A percentile compares a stretch with the other conserved stretches of the same genome.
These are phyloP conservation scores for Marasmius oreades DNA, from an alignment of 1,284 basidiomycete species.

Conservation along the genomic window DNA sequence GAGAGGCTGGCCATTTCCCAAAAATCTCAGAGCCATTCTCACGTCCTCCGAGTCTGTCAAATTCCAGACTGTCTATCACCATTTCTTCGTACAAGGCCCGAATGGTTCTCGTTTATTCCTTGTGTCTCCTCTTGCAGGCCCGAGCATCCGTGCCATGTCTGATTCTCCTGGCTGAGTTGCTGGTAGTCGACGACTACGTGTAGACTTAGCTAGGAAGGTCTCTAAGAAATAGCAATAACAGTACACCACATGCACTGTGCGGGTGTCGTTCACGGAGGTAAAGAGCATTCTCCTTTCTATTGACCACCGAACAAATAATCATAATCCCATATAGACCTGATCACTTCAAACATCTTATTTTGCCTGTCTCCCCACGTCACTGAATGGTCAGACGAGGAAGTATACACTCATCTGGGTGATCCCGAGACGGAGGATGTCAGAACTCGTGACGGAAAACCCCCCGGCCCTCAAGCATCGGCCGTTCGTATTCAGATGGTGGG, in stretches of 20 bases:
- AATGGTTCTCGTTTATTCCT: slow-evolving; percentile 31
- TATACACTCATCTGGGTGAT: slow-evolving; percentile 25
- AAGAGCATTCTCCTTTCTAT: slow-evolving; percentile 5
- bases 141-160: slow-evolving; percentile 28
- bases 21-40: slow-evolving; percentile 10
- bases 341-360: slow-evolving; percentile 34
- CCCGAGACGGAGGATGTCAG: slow-evolving; percentile 26
- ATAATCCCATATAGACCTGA: slow-evolving; percentile 26
- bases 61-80: slow-evolving; percentile 23
- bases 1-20: slow-evolving; percentile 24
- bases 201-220: slow-evolving; percentile 27
- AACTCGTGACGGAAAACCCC: slow-evolving; percentile 17
- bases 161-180: slow-evolving; percentile 25
- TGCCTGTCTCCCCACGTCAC: slow-evolving; percentile 20
- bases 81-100: slow-evolving; percentile 29
- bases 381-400: slow-evolving; percentile 29
- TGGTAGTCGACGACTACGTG: slow-evolving; percentile 28
- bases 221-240: slow-evolving; percentile 23
- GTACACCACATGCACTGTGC: slow-evolving; percentile 27
- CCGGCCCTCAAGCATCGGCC: slow-evolving; percentile 23
- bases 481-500: slow-evolving; percentile 23
- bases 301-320: background rate
- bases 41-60: background rate
- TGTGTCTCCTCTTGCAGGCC: slow-evolving; percentile 29
- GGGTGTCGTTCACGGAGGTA: slow-evolving; percentile 34